These are phyloP conservation scores for Scopulariopsis brevicaulis DNA, from an alignment of 2,329 filamentous ascomycete genomes.

Conservation along the genomic window DNA sequence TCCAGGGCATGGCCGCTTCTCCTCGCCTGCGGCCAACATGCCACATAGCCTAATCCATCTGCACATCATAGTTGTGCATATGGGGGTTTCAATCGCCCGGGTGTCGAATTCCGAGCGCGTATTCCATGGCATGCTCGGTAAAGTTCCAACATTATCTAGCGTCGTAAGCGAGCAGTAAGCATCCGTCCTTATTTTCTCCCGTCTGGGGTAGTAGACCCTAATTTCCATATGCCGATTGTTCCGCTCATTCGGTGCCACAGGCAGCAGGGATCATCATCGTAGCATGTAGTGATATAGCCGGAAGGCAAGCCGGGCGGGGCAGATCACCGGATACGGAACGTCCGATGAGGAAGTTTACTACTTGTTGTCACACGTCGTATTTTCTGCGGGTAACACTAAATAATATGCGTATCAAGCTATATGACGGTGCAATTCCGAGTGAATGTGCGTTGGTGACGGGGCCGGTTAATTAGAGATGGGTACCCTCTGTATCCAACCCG, in stretches of 20 bases:
- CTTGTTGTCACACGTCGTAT: no score
- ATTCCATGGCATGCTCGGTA: no score
- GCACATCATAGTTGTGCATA: background rate
- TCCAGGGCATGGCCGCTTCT: no score
- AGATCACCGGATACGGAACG: background rate
- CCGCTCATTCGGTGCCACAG: background rate
- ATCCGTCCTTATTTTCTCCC: no score
- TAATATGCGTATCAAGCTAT: background rate
- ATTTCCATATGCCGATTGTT: background rate
- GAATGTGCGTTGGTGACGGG: background rate
- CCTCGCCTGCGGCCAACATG: background rate
- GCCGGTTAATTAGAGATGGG: background rate
- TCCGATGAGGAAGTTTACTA: background rate
- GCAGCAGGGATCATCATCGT: background rate
- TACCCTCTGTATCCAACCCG: no score
- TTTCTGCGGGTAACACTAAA: background rate
- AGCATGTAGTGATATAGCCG: constrained; percentile 1
- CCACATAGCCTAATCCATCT: background rate
- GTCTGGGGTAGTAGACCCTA: no score
- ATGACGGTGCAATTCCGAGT: background rate
- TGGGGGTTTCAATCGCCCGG: background rate
- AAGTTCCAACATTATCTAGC: no score
- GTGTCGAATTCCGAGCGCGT: no score
- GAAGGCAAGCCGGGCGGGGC: background rate
- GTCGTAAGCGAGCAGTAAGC: no score